Evolutionary conservation across 1,139 yeast species (phyloP).

Genomic region (Pichia sp.): DNA sequence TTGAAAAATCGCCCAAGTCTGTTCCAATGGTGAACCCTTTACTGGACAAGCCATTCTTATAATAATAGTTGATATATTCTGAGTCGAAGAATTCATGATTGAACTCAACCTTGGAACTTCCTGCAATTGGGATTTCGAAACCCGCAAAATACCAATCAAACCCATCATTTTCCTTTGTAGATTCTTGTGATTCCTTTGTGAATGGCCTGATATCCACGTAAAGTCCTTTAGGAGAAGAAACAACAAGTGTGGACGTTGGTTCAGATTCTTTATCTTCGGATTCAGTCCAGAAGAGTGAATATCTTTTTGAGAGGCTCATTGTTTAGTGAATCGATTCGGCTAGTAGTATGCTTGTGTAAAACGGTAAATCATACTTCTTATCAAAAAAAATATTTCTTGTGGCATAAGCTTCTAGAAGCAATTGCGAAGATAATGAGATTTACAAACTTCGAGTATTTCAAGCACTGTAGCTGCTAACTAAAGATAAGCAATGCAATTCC

Average conservation of each 20-base stretch:
- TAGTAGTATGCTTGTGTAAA: too few relatives aligned
- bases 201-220: constrained; percentile 44
- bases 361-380: too few relatives aligned
- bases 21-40: constrained; percentile 7
- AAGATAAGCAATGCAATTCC: neutral
- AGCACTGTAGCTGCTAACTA: neutral
- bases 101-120: constrained; percentile 24
- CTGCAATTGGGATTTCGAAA: constrained; percentile 18
- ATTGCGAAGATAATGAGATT: too few relatives aligned
- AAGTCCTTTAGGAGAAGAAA: constrained; percentile 42
- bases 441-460: too few relatives aligned
- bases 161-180: constrained; percentile 22
- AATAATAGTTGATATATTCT: constrained; percentile 17
- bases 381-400: too few relatives aligned
- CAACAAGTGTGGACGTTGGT: constrained; percentile 48
- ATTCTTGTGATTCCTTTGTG: constrained; percentile 17
- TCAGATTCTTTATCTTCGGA: constrained; percentile 40
- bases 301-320: constrained; percentile 21
- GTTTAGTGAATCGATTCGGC: neutral
- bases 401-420: too few relatives aligned
- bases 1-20: constrained; percentile 27
- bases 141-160: constrained; percentile 45
- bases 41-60: neutral
- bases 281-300: constrained; percentile 19
- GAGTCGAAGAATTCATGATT: constrained; percentile 31